phyloP scores from a whole-genome alignment of 73 alveolate species.

The Paramecium pentaurelia region DNA sequence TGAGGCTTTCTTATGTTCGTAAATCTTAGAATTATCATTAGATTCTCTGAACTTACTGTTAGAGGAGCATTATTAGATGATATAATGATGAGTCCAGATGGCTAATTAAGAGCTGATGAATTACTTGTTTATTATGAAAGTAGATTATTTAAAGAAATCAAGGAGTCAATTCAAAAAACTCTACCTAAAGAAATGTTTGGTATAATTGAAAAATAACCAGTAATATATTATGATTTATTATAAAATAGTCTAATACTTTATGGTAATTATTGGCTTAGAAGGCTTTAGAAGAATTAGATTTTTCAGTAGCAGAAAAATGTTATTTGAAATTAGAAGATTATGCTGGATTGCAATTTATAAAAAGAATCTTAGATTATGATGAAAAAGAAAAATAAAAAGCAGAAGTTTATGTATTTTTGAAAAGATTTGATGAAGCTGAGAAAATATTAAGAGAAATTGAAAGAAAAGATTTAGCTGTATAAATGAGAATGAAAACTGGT shows the following conservation, averaged over 20 bases:
- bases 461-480: constrained; percentile 95
- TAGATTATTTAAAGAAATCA: constrained; percentile 93
- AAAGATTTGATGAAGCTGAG: constrained; percentile 98
- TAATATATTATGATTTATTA: not conserved
- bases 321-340: constrained; percentile 84
- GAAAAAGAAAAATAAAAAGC: constrained; percentile 61
- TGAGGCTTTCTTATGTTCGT: constrained; percentile 95
- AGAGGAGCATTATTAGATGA: constrained; percentile 83
- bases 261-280: constrained; percentile 94
- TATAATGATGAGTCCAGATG: constrained; percentile 90
- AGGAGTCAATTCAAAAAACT: constrained; percentile 83
- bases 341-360: constrained; percentile 75
- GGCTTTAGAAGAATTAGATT: constrained; percentile 95
- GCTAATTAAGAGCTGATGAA: constrained; percentile 79
- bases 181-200: constrained; percentile 60
- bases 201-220: constrained; percentile 57
- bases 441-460: constrained; percentile 92
- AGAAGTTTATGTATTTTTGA: constrained; percentile 25
- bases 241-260: constrained; percentile 32
- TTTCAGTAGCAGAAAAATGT: constrained; percentile 96
- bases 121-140: constrained; percentile 94
- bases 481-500: constrained; percentile 92
- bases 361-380: constrained; percentile 61
- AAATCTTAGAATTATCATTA: not conserved
- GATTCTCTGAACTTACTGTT: constrained; percentile 93